phyloP scores from a whole-genome alignment of 257 asterid genomes.

The Rehmannia glutinosa region DNA sequence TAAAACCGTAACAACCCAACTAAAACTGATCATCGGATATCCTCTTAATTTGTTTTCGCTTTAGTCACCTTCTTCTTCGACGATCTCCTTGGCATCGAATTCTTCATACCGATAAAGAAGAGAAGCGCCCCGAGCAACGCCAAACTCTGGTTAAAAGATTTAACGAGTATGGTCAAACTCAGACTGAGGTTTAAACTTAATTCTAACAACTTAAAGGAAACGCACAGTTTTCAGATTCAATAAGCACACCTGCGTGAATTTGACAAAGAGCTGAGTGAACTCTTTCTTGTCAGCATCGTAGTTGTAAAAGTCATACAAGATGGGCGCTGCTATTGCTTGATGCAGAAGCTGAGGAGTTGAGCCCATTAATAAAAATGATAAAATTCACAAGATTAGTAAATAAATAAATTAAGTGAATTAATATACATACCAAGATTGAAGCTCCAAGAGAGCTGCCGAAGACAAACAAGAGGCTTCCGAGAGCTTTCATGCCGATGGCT shows the following conservation, averaged over 20 bases:
- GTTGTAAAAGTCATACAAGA: constrained; percentile 92
- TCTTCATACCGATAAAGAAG: constrained; percentile 88
- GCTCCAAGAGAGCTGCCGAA: constrained; percentile 89
- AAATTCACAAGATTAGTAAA: neutral
- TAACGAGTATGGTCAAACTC: neutral
- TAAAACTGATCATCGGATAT: constrained; percentile 9
- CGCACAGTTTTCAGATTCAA: neutral
- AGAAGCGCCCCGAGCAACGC: constrained; percentile 83
- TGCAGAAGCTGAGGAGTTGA: constrained; percentile 54
- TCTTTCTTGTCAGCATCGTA: constrained; percentile 80
- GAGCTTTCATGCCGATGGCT: constrained; percentile 59
- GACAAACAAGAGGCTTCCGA: constrained; percentile 83
- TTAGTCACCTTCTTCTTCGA: constrained; percentile 69
- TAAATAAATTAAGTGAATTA: neutral
- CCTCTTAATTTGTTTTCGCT: constrained; percentile 60
- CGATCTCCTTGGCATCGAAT: constrained; percentile 72
- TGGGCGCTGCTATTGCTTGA: constrained; percentile 67
- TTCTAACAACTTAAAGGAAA: too few relatives aligned
- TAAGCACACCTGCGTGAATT: constrained; percentile 70
- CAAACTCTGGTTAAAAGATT: constrained; percentile 46
- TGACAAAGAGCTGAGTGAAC: constrained; percentile 56
- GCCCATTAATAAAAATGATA: neutral
- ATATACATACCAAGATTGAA: constrained; percentile 52
- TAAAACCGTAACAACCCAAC: constrained; percentile 13
- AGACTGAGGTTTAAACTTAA: too few relatives aligned